Evolutionary conservation across 2,329 filamentous ascomycete species (phyloP).

Genomic region (Penicillium rolfsii): DNA sequence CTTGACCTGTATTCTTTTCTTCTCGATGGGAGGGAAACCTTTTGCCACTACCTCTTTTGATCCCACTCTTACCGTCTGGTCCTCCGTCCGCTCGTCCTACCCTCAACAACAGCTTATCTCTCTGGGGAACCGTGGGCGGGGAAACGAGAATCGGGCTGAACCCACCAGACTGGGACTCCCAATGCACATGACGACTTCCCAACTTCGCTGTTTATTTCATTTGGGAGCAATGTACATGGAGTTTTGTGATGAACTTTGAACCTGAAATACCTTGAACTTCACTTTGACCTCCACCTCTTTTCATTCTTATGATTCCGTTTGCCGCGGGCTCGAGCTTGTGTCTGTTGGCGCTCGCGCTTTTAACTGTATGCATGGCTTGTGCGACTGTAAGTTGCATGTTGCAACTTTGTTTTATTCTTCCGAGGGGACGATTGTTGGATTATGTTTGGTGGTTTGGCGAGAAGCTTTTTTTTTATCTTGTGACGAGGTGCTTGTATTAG

Average conservation of each 20-base stretch:
- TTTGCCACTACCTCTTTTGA: not conserved
- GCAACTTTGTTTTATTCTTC: not conserved
- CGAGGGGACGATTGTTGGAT: not conserved
- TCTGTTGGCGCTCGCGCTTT: not conserved
- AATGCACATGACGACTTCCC: slow-evolving; percentile 28
- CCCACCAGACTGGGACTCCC: slow-evolving; percentile 15
- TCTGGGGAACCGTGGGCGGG: not conserved
- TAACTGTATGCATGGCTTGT: not conserved
- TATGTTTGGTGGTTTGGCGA: slow-evolving; percentile 1
- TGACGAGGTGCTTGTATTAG: not conserved
- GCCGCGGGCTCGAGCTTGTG: not conserved
- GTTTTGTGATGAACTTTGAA: slow-evolving; percentile 9
- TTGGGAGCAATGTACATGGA: slow-evolving; percentile 26
- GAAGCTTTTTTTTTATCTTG: not conserved
- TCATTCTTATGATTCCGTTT: not conserved
- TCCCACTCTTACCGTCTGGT: not conserved
- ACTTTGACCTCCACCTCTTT: not conserved
- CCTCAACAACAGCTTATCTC: not conserved
- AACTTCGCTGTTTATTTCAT: slow-evolving; percentile 26
- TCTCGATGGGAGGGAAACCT: slow-evolving; percentile 5
- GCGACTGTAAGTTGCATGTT: not conserved
- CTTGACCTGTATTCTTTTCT: slow-evolving; percentile 6
- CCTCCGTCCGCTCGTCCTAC: not conserved
- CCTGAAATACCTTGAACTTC: not conserved
- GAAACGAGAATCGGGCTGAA: not conserved